These are phyloP conservation scores for Saccharomycopsis fermentans DNA, from an alignment of 805 yeast genomes.

Conservation along the genomic window DNA sequence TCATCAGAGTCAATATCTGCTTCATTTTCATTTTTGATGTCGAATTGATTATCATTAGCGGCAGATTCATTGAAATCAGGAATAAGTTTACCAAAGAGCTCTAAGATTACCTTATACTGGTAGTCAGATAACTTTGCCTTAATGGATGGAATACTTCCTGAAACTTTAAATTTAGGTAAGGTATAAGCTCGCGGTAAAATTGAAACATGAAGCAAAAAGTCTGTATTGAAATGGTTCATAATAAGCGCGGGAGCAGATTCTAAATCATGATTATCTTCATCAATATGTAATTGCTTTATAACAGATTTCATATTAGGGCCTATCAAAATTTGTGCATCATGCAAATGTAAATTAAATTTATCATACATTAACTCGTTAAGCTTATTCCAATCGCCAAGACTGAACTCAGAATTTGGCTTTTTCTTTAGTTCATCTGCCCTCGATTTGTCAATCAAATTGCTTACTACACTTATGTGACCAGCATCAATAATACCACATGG, in stretches of 20 bases:
- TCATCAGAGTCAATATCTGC: not conserved
- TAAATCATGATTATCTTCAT: conserved; percentile 17
- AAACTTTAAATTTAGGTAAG: conserved; percentile 60
- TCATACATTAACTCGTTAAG: conserved; percentile 82
- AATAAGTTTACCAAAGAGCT: conserved; percentile 55
- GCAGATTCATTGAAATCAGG: conserved; percentile 34
- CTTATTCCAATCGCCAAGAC: conserved; percentile 62
- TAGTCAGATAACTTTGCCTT: conserved; percentile 71
- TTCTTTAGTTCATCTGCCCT: conserved; percentile 61
- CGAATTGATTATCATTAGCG: conserved; percentile 26
- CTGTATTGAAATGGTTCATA: conserved; percentile 66
- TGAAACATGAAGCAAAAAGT: conserved; percentile 67
- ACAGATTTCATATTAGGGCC: conserved; percentile 77
- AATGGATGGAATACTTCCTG: conserved; percentile 69
- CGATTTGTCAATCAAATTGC: conserved; percentile 68
- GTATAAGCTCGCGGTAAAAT: conserved; percentile 73
- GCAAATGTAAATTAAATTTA: conserved; percentile 62
- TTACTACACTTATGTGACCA: conserved; percentile 79
- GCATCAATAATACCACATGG: conserved; percentile 92
- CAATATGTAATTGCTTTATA: conserved; percentile 54
- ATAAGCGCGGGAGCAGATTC: conserved; percentile 36
- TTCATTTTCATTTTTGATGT: conserved; percentile 13
- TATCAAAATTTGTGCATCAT: conserved; percentile 80
- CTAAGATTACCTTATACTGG: conserved; percentile 84
- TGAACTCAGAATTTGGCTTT: conserved; percentile 38